Evolutionary conservation across 169 alveolate genomes (phyloP).

Genomic region (Plasmodium reichenowi): DNA sequence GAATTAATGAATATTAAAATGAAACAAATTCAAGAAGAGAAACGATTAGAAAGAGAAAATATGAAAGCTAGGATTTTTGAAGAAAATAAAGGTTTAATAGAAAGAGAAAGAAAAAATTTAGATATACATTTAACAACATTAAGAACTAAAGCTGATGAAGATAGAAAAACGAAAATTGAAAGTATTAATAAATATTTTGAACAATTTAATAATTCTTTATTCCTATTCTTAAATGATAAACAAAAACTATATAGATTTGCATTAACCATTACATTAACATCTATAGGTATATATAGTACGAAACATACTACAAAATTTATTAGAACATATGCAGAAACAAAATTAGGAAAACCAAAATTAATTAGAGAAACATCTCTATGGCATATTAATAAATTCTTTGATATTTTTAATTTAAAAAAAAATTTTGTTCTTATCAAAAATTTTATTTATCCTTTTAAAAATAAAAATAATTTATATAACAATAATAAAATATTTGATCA

Average conservation of each 20-base stretch:
- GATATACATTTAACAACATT: conserved; percentile 87
- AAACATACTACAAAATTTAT: conserved; percentile 62
- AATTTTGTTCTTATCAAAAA: conserved; percentile 7
- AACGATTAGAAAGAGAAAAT: conserved; percentile 90
- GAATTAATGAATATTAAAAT: conserved; percentile 87
- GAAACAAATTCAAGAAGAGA: conserved; percentile 85
- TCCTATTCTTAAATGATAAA: conserved; percentile 83
- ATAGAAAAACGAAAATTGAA: conserved; percentile 92
- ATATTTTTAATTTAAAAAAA: conserved; percentile 46
- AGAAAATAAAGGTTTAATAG: conserved; percentile 87
- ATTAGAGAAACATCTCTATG: conserved; percentile 93
- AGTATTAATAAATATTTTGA: conserved; percentile 88
- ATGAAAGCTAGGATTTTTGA: conserved; percentile 89
- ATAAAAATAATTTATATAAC: neutral
- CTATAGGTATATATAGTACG: conserved; percentile 67
- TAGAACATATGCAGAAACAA: conserved; percentile 79
- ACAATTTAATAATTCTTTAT: conserved; percentile 86
- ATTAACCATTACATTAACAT: conserved; percentile 42
- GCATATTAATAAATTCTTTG: conserved; percentile 81
- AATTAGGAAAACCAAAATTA: conserved; percentile 91
- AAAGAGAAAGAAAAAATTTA: conserved; percentile 87
- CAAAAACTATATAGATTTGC: conserved; percentile 82
- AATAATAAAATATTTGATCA: conserved; percentile 85
- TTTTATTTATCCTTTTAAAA: neutral
- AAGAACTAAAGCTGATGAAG: conserved; percentile 91